A percentile compares a stretch with the other conserved stretches of the same genome.
Conservation (phyloP, 768 basidiomycete genomes). For the Tylopilus cervinicoccineus region DNA sequence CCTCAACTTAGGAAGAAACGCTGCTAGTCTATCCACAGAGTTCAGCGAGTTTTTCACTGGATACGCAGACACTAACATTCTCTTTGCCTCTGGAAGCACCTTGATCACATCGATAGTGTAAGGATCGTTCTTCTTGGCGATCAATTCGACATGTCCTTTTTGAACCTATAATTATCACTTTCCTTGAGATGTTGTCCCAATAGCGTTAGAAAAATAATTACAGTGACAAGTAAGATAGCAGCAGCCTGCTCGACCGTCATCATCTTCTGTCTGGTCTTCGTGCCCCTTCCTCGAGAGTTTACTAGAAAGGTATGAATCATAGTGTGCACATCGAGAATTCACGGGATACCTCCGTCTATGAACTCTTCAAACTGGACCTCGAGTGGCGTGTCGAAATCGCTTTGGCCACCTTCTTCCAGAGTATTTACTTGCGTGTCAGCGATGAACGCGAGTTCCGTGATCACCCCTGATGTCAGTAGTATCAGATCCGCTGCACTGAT, state of each 20-base stretch:
- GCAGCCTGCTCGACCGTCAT: constrained; percentile 23
- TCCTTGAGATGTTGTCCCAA: not conserved
- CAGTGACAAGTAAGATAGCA: constrained; percentile 23
- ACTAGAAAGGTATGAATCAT: constrained; percentile 8
- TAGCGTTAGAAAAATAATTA: not conserved
- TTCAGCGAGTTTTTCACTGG: not conserved
- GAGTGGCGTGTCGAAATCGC: constrained; percentile 9
- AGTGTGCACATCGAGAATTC: not conserved
- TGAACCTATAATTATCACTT: constrained; percentile 17
- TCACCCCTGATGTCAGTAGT: constrained; percentile 15
- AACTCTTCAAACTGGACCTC: constrained; percentile 26
- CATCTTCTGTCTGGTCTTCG: constrained; percentile 16
- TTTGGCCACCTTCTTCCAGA: not conserved
- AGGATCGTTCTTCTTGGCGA: constrained; percentile 10
- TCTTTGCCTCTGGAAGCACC: constrained; percentile 23
- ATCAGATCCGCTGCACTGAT: not conserved
- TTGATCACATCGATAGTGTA: constrained; percentile 19
- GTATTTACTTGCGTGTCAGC: constrained; percentile 9
- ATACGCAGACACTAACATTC: constrained; percentile 13
- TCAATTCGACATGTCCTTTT: constrained; percentile 24
- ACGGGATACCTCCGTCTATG: constrained; percentile 22
- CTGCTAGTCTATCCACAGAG: constrained; percentile 16
- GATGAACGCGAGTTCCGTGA: constrained; percentile 26
- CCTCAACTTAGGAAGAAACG: constrained; percentile 27
- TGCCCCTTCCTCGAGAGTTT: constrained; percentile 21